A percentile compares a stretch with the other conserved stretches of the same genome.
These are phyloP conservation scores for Penicillium aurantiogriseum DNA, from an alignment of 2,329 filamentous ascomycete genomes.

Conservation along the genomic window DNA sequence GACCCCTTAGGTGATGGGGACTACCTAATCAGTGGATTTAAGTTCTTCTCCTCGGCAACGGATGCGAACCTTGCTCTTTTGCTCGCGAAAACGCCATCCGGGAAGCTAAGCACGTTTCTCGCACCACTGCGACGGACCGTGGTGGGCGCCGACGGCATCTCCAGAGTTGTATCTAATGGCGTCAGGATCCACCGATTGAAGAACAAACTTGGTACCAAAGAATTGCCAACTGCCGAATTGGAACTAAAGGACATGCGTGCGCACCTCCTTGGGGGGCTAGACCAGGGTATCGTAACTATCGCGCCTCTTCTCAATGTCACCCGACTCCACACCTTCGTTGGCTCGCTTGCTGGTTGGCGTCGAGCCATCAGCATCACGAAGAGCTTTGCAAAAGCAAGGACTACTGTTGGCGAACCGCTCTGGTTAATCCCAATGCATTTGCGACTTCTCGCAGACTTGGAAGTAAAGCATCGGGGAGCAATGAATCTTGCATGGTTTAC, in stretches of 20 bases:
- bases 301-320: slow-evolving; percentile 68
- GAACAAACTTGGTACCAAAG: slow-evolving; percentile 68
- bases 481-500: slow-evolving; percentile 41
- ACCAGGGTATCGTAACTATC: slow-evolving; percentile 67
- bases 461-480: slow-evolving; percentile 40
- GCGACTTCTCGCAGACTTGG: slow-evolving; percentile 37
- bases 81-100: slow-evolving; percentile 58
- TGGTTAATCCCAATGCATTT: slow-evolving; percentile 45
- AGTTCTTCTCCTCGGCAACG: slow-evolving; percentile 69
- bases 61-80: slow-evolving; percentile 64
- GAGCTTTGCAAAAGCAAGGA: slow-evolving; percentile 42
- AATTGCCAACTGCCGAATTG: slow-evolving; percentile 70
- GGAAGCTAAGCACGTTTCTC: slow-evolving; percentile 61
- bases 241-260: slow-evolving; percentile 58
- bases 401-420: slow-evolving; percentile 37
- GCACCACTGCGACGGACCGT: slow-evolving; percentile 57
- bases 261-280: slow-evolving; percentile 65
- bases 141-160: slow-evolving; percentile 9
- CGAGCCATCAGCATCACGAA: slow-evolving; percentile 43
- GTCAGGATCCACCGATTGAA: slow-evolving; percentile 67
- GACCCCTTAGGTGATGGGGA: slow-evolving; percentile 28
- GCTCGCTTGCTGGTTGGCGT: slow-evolving; percentile 39
- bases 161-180: slow-evolving; percentile 58
- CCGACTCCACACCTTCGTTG: slow-evolving; percentile 43
- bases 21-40: slow-evolving; percentile 61